phyloP scores from a whole-genome alignment of 371 early-diverging fungal genomes.

The Basidiobolus meristosporus region DNA sequence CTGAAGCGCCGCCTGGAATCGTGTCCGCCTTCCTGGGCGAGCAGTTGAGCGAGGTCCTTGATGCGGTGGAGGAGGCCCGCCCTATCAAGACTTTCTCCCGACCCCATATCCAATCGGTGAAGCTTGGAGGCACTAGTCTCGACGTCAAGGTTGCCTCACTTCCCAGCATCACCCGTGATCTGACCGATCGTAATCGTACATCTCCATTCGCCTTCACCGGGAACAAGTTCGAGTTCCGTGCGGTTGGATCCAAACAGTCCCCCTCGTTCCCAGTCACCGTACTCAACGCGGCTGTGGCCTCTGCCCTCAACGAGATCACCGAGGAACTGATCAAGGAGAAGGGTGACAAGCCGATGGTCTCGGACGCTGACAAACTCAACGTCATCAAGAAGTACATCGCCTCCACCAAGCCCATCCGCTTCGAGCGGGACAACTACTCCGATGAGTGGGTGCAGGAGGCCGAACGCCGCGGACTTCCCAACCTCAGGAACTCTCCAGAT shows the following conservation, averaged over 20 bases:
- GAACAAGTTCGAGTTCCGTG: too few species aligned
- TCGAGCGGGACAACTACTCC: conserved; percentile 93
- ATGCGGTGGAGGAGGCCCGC: conserved; percentile 74
- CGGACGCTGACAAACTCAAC: conserved; percentile 64
- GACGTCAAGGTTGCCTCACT: conserved; percentile 88
- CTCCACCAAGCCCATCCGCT: conserved; percentile 72
- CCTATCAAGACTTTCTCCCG: conserved; percentile 63
- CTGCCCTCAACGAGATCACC: conserved; percentile 52
- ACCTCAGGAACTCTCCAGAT: conserved; percentile 71
- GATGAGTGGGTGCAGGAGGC: conserved; percentile 64
- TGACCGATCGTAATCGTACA: conserved; percentile 98
- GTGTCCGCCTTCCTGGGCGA: conserved; percentile 92
- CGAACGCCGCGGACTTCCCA: conserved; percentile 76
- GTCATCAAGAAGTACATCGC: conserved; percentile 73
- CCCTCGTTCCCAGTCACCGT: conserved; percentile 88
- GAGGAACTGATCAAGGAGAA: conserved; percentile 46
- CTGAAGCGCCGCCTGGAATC: conserved; percentile 96
- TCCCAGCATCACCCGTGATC: conserved; percentile 82
- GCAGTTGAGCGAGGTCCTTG: conserved; percentile 81
- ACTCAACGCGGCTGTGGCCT: conserved; percentile 83
- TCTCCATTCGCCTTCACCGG: too few species aligned
- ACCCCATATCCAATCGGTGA: conserved; percentile 69
- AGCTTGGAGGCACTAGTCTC: conserved; percentile 83
- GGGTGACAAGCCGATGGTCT: conserved; percentile 56
- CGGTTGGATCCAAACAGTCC: conserved; percentile 94